Conservation (phyloP, 2,329 filamentous ascomycete species). For the Coniosporium tulheliwenetii region DNA sequence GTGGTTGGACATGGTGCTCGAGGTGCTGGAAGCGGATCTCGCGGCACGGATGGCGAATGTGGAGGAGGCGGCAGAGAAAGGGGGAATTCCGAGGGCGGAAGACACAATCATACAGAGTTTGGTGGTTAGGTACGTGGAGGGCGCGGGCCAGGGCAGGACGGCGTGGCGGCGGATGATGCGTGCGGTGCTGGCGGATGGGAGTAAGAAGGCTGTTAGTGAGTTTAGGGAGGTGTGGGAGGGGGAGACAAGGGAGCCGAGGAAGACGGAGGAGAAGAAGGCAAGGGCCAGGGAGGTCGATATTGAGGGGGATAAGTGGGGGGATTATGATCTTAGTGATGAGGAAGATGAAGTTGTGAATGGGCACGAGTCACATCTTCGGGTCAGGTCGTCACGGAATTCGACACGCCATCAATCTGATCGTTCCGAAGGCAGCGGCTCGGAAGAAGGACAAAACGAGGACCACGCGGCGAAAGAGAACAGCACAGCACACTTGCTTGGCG, state of each 20-base stretch:
- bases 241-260: slow-evolving; percentile 38
- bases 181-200: slow-evolving; percentile 53
- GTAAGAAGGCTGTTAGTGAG: slow-evolving; percentile 31
- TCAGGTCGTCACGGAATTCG: not conserved
- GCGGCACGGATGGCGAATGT: slow-evolving; percentile 30
- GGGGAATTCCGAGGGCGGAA: slow-evolving; percentile 4
- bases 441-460: not conserved
- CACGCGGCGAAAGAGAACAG: not conserved
- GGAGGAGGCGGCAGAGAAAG: no score
- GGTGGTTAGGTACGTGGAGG: slow-evolving; percentile 42
- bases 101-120: slow-evolving; percentile 36
- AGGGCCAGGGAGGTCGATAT: slow-evolving; percentile 32
- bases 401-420: not conserved
- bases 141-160: slow-evolving; percentile 17
- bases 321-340: slow-evolving; percentile 44
- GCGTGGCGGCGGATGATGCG: slow-evolving; percentile 41
- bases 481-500: slow-evolving; percentile 13
- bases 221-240: slow-evolving; percentile 54
- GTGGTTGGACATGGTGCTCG: slow-evolving; percentile 68
- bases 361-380: no score
- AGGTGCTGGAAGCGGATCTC: slow-evolving; percentile 60
- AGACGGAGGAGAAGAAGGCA: slow-evolving; percentile 34
- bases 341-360: slow-evolving; percentile 4
- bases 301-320: slow-evolving; percentile 43
- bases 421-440: not conserved